Evolutionary conservation across 2,329 filamentous ascomycete genomes (phyloP).

Genomic region (Colletotrichum musae): DNA sequence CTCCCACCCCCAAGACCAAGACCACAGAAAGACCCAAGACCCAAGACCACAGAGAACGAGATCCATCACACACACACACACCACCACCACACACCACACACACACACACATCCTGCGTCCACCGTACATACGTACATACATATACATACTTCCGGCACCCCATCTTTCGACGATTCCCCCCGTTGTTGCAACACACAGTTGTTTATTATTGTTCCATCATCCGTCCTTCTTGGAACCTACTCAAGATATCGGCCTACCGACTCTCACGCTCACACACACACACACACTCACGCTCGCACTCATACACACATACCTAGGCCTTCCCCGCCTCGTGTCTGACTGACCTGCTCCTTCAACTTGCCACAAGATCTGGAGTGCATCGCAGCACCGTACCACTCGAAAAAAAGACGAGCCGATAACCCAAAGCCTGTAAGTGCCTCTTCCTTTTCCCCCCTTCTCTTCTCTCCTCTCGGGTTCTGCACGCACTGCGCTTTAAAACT

Average conservation of each 20-base stretch:
- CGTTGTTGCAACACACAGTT: constrained; percentile 40
- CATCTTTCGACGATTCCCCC: constrained; percentile 34
- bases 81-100: constrained; percentile 1
- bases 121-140: constrained; percentile 38
- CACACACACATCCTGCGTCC: constrained; percentile 27
- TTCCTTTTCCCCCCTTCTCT: neutral
- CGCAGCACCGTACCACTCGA: constrained; percentile 36
- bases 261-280: constrained; percentile 17
- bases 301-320: constrained; percentile 31
- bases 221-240: constrained; percentile 20
- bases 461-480: neutral
- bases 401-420: constrained; percentile 27
- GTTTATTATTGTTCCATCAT: constrained; percentile 43
- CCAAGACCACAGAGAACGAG: constrained; percentile 29
- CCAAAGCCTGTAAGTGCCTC: constrained; percentile 36
- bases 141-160: constrained; percentile 40
- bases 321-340: constrained; percentile 37
- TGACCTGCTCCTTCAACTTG: constrained; percentile 27
- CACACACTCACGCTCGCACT: constrained; percentile 9
- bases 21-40: neutral
- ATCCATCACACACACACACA: constrained; percentile 36
- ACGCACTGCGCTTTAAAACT: constrained; percentile 23
- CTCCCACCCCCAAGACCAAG: constrained; percentile 22
- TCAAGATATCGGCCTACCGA: constrained; percentile 15
- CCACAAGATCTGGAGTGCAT: constrained; percentile 42